Percentiles rank a stretch among this genome's conserved stretches.
These are phyloP conservation scores for Cardamine chenopodiifolia DNA, from an alignment of 345 rosid genomes.

Conservation along the genomic window DNA sequence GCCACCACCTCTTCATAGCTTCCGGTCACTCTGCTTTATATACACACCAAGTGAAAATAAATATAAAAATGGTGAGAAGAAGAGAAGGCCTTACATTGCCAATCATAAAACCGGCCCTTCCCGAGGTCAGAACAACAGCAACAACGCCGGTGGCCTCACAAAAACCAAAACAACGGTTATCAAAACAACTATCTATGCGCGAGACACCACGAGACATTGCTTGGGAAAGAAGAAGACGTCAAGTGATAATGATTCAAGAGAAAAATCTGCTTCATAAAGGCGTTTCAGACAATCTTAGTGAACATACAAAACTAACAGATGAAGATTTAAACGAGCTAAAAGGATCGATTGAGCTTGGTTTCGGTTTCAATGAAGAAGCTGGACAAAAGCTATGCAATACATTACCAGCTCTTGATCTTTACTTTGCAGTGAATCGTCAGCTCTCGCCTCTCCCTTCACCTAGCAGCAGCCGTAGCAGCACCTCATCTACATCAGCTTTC, in stretches of 20 bases:
- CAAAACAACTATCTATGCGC: conserved; percentile 80
- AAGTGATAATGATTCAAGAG: conserved; percentile 62
- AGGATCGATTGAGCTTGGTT: conserved; percentile 95
- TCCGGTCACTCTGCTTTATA: background rate
- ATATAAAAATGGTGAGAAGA: conserved; percentile 38
- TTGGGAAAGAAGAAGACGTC: conserved; percentile 85
- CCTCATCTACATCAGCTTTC: conserved; percentile 44
- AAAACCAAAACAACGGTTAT: conserved; percentile 47
- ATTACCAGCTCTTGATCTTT: conserved; percentile 85
- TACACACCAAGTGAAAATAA: background rate
- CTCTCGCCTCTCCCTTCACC: conserved; percentile 78
- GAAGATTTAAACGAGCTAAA: conserved; percentile 82
- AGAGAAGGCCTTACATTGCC: conserved; percentile 27
- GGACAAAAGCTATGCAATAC: conserved; percentile 74
- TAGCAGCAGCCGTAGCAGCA: conserved; percentile 53
- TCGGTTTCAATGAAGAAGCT: conserved; percentile 83
- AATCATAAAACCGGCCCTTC: conserved; percentile 29
- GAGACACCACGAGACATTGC: conserved; percentile 75
- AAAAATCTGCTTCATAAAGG: conserved; percentile 35
- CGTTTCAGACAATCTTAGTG: conserved; percentile 52
- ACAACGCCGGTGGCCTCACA: conserved; percentile 54
- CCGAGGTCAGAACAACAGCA: conserved; percentile 48
- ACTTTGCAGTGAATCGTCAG: conserved; percentile 87
- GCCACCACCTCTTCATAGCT: conserved; percentile 6
- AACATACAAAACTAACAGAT: conserved; percentile 66